Evolutionary conservation across 2,329 filamentous ascomycete species (phyloP).

Genomic region (Endoconidiophora laricicola): DNA sequence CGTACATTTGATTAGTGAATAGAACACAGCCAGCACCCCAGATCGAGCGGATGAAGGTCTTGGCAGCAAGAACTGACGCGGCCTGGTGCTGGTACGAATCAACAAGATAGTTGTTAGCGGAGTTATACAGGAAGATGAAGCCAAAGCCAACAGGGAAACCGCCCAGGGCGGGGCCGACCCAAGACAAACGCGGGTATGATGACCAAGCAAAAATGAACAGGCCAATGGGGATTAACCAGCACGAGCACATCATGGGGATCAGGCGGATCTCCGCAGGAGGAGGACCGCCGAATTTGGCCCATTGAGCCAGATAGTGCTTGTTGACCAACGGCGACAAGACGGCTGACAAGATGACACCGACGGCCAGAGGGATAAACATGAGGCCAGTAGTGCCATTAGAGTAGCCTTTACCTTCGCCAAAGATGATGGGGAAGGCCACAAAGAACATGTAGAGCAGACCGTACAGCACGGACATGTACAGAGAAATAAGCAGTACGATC

Average conservation of each 20-base stretch:
- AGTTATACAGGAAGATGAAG: slow-evolving; percentile 72
- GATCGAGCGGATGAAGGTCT: slow-evolving; percentile 63
- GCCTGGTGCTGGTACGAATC: slow-evolving; percentile 54
- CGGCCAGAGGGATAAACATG: slow-evolving; percentile 72
- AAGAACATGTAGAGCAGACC: slow-evolving; percentile 65
- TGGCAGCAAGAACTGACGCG: slow-evolving; percentile 64
- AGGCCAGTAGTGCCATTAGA: slow-evolving; percentile 56
- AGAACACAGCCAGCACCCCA: slow-evolving; percentile 66
- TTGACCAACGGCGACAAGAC: slow-evolving; percentile 57
- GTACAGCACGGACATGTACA: slow-evolving; percentile 77
- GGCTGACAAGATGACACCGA: slow-evolving; percentile 52
- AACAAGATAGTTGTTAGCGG: slow-evolving; percentile 57
- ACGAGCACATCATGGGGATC: slow-evolving; percentile 66
- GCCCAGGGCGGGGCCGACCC: slow-evolving; percentile 56
- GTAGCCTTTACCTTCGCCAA: slow-evolving; percentile 65
- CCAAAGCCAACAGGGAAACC: slow-evolving; percentile 61
- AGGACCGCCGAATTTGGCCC: slow-evolving; percentile 45
- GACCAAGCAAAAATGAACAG: slow-evolving; percentile 44
- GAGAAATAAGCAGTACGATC: slow-evolving; percentile 66
- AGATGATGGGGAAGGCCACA: slow-evolving; percentile 54
- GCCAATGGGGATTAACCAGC: slow-evolving; percentile 50
- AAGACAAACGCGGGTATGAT: slow-evolving; percentile 47
- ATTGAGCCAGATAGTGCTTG: slow-evolving; percentile 57
- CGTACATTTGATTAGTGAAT: slow-evolving; percentile 71
- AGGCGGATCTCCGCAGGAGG: slow-evolving; percentile 64